These are phyloP conservation scores for Pyrenophora tritici-repentis DNA, from an alignment of 2,329 filamentous ascomycete species.

Conservation along the genomic window DNA sequence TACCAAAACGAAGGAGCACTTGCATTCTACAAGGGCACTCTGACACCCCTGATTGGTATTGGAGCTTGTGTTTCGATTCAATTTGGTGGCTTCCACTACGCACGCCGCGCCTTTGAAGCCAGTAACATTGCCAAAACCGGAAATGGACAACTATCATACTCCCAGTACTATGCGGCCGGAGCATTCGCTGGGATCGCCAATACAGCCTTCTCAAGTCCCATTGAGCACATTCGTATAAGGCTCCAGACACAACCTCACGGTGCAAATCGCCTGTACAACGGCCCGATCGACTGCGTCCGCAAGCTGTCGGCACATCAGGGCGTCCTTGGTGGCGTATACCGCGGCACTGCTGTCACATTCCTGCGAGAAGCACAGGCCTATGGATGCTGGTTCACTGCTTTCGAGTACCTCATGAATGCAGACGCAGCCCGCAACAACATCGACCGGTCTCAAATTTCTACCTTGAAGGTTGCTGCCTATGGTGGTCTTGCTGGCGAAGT, in stretches of 20 bases:
- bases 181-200: slow-evolving; percentile 94
- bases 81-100: slow-evolving; percentile 95
- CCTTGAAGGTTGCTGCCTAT: slow-evolving; percentile 86
- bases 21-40: slow-evolving; percentile 97
- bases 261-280: slow-evolving; percentile 73
- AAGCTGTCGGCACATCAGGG: slow-evolving; percentile 75
- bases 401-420: slow-evolving; percentile 94
- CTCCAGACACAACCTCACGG: slow-evolving; percentile 96
- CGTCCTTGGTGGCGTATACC: slow-evolving; percentile 76
- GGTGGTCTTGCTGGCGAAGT: slow-evolving; percentile 92
- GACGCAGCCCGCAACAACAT: slow-evolving; percentile 80
- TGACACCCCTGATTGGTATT: slow-evolving; percentile 93
- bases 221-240: slow-evolving; percentile 95
- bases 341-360: slow-evolving; percentile 84
- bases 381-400: slow-evolving; percentile 91
- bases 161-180: slow-evolving; percentile 87
- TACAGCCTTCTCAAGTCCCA: slow-evolving; percentile 83
- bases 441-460: slow-evolving; percentile 76
- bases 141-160: slow-evolving; percentile 67
- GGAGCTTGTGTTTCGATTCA: slow-evolving; percentile 96
- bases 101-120: slow-evolving; percentile 81
- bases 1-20: slow-evolving; percentile 83
- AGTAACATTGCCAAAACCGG: slow-evolving; percentile 61
- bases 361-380: slow-evolving; percentile 92
- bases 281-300: slow-evolving; percentile 87